Evolutionary conservation across 1,284 basidiomycete species (phyloP).

Genomic region (Rhodofomes roseus): DNA sequence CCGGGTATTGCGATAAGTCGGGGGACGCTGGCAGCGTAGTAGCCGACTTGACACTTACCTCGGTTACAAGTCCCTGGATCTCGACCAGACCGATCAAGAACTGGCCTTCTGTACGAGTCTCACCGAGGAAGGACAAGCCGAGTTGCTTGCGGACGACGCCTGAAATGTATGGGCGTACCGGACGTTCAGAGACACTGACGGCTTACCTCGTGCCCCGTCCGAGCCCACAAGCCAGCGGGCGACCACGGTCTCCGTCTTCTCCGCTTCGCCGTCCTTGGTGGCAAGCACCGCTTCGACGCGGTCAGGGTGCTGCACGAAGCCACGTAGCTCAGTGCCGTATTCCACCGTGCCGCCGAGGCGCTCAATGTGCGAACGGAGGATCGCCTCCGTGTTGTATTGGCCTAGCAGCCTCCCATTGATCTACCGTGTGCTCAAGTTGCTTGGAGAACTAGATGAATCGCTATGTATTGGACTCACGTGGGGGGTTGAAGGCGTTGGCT

Average conservation of each 20-base stretch:
- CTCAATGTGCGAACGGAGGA: slow-evolving; percentile 25
- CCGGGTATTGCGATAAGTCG: background rate
- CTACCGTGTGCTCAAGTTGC: slow-evolving; percentile 6
- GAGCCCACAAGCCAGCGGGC: slow-evolving; percentile 27
- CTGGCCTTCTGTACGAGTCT: slow-evolving; percentile 19
- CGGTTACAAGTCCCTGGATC: slow-evolving; percentile 18
- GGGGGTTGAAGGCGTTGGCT: slow-evolving; percentile 12
- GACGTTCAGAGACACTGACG: background rate
- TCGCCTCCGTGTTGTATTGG: slow-evolving; percentile 23
- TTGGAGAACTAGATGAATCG: slow-evolving; percentile 2
- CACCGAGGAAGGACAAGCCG: slow-evolving; percentile 29
- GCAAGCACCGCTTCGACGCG: slow-evolving; percentile 14
- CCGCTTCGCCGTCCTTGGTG: background rate
- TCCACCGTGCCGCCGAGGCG: slow-evolving; percentile 24
- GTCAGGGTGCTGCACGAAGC: slow-evolving; percentile 21
- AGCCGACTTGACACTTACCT: slow-evolving; percentile 12
- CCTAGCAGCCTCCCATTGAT: slow-evolving; percentile 16
- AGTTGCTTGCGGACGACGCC: slow-evolving; percentile 27
- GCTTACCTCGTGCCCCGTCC: slow-evolving; percentile 31
- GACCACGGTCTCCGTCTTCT: slow-evolving; percentile 6
- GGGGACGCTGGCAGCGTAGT: background rate
- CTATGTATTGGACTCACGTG: slow-evolving; percentile 9
- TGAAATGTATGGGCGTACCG: slow-evolving; percentile 11
- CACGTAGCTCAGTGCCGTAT: slow-evolving; percentile 22
- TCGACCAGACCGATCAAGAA: slow-evolving; percentile 29